These are phyloP conservation scores for Panellus pusillus DNA, from an alignment of 768 basidiomycete genomes.

Conservation along the genomic window DNA sequence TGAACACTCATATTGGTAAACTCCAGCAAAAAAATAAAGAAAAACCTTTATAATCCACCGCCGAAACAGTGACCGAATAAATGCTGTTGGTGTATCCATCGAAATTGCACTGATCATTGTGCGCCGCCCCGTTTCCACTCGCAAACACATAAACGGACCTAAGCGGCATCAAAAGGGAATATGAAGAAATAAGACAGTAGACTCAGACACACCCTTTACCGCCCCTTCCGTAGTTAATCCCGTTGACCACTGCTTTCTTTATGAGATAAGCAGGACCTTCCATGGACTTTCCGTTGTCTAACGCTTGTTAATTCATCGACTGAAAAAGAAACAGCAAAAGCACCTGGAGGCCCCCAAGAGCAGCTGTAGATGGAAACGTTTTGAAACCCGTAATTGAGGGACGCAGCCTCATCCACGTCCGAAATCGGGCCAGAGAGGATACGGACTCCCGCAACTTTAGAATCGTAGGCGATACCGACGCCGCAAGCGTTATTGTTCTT, in stretches of 20 bases:
- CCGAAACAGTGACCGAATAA: constrained; percentile 94
- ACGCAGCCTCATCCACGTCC: constrained; percentile 92
- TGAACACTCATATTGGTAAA: no score
- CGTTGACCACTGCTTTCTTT: constrained; percentile 91
- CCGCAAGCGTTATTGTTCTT: constrained; percentile 97
- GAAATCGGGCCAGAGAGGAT: constrained; percentile 95
- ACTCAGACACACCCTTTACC: constrained; percentile 75
- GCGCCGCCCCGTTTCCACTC: constrained; percentile 90
- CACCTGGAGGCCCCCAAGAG: constrained; percentile 87
- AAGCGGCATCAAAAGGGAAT: no score
- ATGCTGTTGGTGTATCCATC: constrained; percentile 99
- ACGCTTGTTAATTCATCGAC: neutral
- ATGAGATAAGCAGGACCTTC: constrained; percentile 91
- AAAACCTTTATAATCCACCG: constrained; percentile 78
- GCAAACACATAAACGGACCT: constrained; percentile 78
- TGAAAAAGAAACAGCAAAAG: neutral
- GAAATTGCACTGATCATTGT: constrained; percentile 97
- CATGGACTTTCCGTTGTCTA: constrained; percentile 93
- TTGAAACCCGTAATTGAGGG: constrained; percentile 92
- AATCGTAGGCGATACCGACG: constrained; percentile 88
- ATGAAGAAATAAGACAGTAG: no score
- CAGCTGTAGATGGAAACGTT: constrained; percentile 93
- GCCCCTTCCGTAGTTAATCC: constrained; percentile 83
- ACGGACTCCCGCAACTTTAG: constrained; percentile 90
- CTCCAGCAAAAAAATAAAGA: neutral